Base-by-base conservation (phyloP, 2,329 filamentous ascomycete genomes). In the Xylaria multiplex region DNA sequence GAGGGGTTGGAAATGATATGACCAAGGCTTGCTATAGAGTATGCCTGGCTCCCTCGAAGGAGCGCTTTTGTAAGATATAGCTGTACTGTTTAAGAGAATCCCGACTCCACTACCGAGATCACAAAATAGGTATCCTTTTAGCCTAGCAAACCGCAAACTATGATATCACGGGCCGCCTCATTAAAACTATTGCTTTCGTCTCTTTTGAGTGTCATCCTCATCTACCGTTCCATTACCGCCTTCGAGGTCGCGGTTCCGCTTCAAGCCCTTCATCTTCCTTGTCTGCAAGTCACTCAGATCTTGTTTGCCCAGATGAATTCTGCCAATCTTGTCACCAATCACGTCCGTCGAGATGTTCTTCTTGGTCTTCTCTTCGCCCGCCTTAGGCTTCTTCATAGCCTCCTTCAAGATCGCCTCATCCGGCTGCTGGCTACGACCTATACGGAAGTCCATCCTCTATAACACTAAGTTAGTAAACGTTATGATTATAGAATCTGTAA, bases 211-310 rank as follows among this genome's bases (percentile, higher is more conserved):
- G 32, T 81, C 80, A 46, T 81, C 84, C 58, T 85, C 83, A 13
- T 82, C 82, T 16, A 74, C 82, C 3, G 81, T 83, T 58, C 86
- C 87, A 27, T 83, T 83, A 48, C 84, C 85, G 57, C 81, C 83
- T 58, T 85, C 84, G 27, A 87, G 81, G 69, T 89, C 89, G 61
- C 93, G 88, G 70, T 86, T 89, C 71, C 96, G 86, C 88, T 98
- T 99, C 72, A 99, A 81, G 72, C 94, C 96, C 89, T 99, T 99
- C 94, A 99, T 98, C 88, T 99, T 99, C 77, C 96, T 90, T 59
- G 94, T 96, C 84, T 99, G 96, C 80, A 99, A 80, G 74, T 91
- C 87, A 76, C 84, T 85, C 65, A 99, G 86, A 81, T 99, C 93
- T 81, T 97, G 93, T 83, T 91, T 93, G 76, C 92, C 93, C 66